These are phyloP conservation scores for Tritrichomonas musculus DNA, from an alignment of 208 protist genomes.

Conservation along the genomic window DNA sequence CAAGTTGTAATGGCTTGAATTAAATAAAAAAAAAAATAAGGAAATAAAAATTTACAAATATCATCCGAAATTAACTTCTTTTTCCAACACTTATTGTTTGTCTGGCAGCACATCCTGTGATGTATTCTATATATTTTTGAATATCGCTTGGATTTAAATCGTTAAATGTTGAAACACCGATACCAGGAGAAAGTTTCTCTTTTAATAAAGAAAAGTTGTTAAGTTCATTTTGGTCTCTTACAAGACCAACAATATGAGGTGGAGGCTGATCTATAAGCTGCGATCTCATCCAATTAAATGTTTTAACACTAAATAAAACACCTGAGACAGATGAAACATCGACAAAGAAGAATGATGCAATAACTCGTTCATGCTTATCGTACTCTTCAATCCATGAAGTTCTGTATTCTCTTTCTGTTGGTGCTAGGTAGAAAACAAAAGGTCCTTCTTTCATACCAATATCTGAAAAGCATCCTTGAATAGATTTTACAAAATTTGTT, in stretches of 20 bases:
- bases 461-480: neutral
- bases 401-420: neutral
- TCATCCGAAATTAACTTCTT: no score
- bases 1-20: no score
- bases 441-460: neutral
- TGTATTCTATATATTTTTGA: slow-evolving; percentile 11
- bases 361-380: neutral
- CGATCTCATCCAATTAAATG: neutral
- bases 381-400: neutral
- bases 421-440: neutral
- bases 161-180: neutral
- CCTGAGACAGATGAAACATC: neutral
- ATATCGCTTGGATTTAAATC: neutral
- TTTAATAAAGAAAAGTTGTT: neutral
- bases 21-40: no score
- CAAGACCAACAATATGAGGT: neutral
- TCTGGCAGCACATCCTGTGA: neutral
- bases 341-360: slow-evolving; percentile 8
- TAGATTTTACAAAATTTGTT: neutral
- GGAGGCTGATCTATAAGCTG: neutral
- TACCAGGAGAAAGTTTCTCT: neutral
- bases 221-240: neutral
- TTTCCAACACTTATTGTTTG: no score
- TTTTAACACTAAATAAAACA: neutral
- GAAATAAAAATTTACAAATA: no score